phyloP scores from a whole-genome alignment of 2,329 filamentous ascomycete species.

The Fusarium clavum region DNA sequence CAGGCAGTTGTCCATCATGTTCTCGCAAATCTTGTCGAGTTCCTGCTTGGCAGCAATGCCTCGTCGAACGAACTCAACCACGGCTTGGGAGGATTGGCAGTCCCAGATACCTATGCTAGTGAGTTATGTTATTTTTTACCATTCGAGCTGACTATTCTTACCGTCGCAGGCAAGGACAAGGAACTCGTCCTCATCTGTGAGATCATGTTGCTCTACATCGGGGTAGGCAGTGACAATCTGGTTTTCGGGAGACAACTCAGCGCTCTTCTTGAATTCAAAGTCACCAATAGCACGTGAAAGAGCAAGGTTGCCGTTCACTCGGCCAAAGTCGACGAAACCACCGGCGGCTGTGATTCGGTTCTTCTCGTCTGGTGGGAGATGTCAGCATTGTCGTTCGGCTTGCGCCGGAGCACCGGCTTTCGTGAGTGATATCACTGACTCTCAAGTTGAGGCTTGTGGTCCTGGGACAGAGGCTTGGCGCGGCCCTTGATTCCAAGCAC shows the following conservation, averaged over 20 bases:
- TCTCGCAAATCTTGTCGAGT: slow-evolving; percentile 94
- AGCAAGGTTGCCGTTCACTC: slow-evolving; percentile 97
- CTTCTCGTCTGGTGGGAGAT: slow-evolving; percentile 78
- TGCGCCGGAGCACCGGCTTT: slow-evolving; percentile 25
- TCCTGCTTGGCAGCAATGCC: slow-evolving; percentile 97
- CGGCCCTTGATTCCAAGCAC: slow-evolving; percentile 96
- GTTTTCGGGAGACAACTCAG: slow-evolving; percentile 95
- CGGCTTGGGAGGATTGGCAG: slow-evolving; percentile 97
- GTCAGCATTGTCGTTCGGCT: slow-evolving; percentile 30
- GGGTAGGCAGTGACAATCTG: slow-evolving; percentile 98
- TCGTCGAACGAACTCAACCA: slow-evolving; percentile 95
- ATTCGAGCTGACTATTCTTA: slow-evolving; percentile 58
- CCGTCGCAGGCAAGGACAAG: slow-evolving; percentile 92
- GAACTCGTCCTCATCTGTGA: slow-evolving; percentile 95
- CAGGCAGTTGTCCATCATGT: slow-evolving; percentile 99
- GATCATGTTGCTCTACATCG: slow-evolving; percentile 90
- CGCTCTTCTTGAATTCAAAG: slow-evolving; percentile 99
- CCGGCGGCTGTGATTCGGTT: slow-evolving; percentile 94
- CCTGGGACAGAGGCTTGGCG: slow-evolving; percentile 97
- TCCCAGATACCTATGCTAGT: slow-evolving; percentile 89
- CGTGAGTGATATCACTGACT: slow-evolving; percentile 64
- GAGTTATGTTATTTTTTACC: slow-evolving; percentile 36
- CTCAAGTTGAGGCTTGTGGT: slow-evolving; percentile 99
- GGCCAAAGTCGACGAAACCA: slow-evolving; percentile 97
- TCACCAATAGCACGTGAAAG: slow-evolving; percentile 97